Percentiles rank a stretch among this genome's conserved stretches.
Conservation (phyloP, 2,329 filamentous ascomycete species). For the Curvularia spicifera region DNA sequence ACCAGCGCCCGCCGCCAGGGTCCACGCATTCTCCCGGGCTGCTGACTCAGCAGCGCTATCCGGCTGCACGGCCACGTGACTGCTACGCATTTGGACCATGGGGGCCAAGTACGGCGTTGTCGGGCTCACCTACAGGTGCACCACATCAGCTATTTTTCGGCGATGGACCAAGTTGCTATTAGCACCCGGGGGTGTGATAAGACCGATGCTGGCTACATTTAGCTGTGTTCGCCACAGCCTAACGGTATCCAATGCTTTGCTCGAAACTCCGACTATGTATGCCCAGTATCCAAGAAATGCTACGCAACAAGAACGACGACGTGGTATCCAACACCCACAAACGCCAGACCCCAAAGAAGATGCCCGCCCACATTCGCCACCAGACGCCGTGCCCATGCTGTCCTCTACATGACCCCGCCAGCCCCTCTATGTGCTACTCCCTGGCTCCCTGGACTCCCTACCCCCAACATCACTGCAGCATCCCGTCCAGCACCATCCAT, state of each 20-base stretch:
- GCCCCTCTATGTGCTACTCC: neutral
- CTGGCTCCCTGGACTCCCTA: neutral
- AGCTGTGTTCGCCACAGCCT: too few species aligned
- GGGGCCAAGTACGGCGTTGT: too few species aligned
- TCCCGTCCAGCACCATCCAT: slow-evolving; percentile 22
- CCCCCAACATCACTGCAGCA: neutral
- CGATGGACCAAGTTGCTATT: too few species aligned
- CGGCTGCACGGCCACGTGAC: too few species aligned
- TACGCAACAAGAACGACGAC: neutral
- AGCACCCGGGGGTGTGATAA: too few species aligned
- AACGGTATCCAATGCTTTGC: too few species aligned
- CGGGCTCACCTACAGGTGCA: too few species aligned
- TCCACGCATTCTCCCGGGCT: slow-evolving; percentile 5
- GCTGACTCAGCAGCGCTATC: neutral
- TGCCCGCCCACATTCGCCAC: neutral
- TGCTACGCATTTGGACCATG: too few species aligned
- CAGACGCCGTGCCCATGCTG: neutral
- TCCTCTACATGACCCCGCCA: neutral
- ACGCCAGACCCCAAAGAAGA: neutral
- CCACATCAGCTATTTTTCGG: too few species aligned
- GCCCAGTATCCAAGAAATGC: neutral
- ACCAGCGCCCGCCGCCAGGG: slow-evolving; percentile 12
- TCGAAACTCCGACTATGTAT: neutral
- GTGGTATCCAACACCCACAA: slow-evolving; percentile 2
- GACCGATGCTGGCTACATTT: too few species aligned